phyloP scores from a whole-genome alignment of 371 early-diverging fungal species.

The Mortierella sp. region DNA sequence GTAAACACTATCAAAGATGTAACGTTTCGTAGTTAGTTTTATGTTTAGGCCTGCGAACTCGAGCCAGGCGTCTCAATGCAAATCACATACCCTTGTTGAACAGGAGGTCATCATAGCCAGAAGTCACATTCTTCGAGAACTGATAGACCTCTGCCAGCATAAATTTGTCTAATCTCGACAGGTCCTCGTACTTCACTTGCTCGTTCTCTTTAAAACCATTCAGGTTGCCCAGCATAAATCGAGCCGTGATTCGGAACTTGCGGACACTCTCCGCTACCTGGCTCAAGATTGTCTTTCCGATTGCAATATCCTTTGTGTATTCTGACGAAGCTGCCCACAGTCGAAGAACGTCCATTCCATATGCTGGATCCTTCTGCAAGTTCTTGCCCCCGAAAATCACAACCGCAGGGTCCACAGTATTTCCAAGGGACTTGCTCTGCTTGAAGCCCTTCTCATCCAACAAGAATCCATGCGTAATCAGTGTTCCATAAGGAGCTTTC shows the following conservation, averaged over 20 bases:
- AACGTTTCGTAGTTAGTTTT: slow-evolving; percentile 1
- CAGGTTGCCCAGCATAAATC: slow-evolving; percentile 87
- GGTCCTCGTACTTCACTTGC: slow-evolving; percentile 63
- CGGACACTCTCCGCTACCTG: slow-evolving; percentile 75
- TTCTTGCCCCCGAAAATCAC: slow-evolving; percentile 82
- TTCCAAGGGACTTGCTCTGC: slow-evolving; percentile 96
- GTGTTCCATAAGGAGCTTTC: slow-evolving; percentile 82
- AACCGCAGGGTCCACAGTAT: slow-evolving; percentile 81
- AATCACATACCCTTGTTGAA: slow-evolving; percentile 71
- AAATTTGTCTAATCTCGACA: slow-evolving; percentile 74
- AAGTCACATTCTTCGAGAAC: slow-evolving; percentile 66
- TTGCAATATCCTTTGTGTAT: slow-evolving; percentile 80
- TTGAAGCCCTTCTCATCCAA: slow-evolving; percentile 92
- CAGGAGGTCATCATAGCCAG: slow-evolving; percentile 69
- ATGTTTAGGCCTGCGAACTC: too few species aligned
- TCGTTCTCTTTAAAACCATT: slow-evolving; percentile 66
- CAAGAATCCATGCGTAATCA: slow-evolving; percentile 94
- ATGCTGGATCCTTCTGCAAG: slow-evolving; percentile 75
- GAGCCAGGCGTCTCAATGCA: too few species aligned
- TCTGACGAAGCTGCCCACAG: slow-evolving; percentile 89
- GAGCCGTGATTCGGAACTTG: slow-evolving; percentile 82
- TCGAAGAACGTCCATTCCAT: slow-evolving; percentile 87
- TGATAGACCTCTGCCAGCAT: slow-evolving; percentile 74
- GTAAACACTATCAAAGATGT: slow-evolving; percentile 59
- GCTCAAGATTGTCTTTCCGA: slow-evolving; percentile 76